Percentiles rank a stretch among this genome's conserved stretches.
Conservation (phyloP, 805 yeast species). For the Lipomyces spencermartinsiae region DNA sequence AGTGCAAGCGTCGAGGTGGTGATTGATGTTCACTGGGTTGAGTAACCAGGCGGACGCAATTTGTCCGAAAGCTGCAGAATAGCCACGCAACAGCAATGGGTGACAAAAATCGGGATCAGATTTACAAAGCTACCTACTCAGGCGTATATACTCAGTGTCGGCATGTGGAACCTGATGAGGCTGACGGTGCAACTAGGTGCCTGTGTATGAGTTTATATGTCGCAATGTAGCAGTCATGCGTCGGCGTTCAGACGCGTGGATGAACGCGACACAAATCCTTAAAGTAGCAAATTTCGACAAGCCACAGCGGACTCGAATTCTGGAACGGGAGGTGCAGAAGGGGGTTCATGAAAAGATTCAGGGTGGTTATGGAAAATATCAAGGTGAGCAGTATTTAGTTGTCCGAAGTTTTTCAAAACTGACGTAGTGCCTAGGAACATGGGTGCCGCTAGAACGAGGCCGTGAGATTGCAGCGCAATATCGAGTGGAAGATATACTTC, state of each 20-base stretch:
- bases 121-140: constrained; percentile 54
- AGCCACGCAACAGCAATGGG: constrained; percentile 16
- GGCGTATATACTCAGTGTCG: constrained; percentile 42
- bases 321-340: constrained; percentile 90
- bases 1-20: not conserved
- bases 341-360: constrained; percentile 92
- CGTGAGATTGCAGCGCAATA: constrained; percentile 67
- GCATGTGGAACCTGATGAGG: not conserved
- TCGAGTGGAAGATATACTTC: constrained; percentile 65
- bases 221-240: constrained; percentile 85
- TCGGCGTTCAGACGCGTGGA: constrained; percentile 90
- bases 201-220: constrained; percentile 60
- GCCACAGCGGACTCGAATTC: constrained; percentile 88
- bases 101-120: constrained; percentile 37
- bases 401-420: not conserved
- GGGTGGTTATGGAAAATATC: constrained; percentile 97
- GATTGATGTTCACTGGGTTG: no score
- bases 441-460: constrained; percentile 89
- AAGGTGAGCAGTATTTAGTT: constrained; percentile 57
- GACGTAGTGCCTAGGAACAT: constrained; percentile 70
- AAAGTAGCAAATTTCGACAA: constrained; percentile 94
- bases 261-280: constrained; percentile 93
- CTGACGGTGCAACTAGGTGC: constrained; percentile 43
- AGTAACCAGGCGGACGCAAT: not conserved
- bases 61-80: not conserved